Evolutionary conservation across 768 basidiomycete genomes (phyloP).

Genomic region (Pleurotus citrinopileatus): DNA sequence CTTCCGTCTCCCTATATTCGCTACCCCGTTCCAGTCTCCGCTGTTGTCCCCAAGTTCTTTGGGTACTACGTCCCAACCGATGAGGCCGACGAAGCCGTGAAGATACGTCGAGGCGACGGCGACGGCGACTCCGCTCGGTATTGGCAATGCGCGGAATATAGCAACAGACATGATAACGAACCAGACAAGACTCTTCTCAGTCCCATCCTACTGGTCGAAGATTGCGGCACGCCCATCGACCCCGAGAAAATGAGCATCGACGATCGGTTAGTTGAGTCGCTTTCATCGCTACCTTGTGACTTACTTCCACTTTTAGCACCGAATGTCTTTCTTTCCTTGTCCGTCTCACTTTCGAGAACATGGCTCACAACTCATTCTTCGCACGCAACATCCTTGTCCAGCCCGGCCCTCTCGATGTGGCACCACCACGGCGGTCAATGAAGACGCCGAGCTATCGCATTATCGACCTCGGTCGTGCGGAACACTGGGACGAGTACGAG

Average conservation of each 20-base stretch:
- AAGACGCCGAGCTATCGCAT: conserved; percentile 37
- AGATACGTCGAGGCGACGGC: background rate
- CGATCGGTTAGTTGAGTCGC: conserved; percentile 16
- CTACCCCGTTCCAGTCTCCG: conserved; percentile 31
- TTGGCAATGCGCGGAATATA: background rate
- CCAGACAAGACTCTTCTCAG: conserved; percentile 18
- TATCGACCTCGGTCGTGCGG: conserved; percentile 47
- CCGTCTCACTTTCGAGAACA: conserved; percentile 35
- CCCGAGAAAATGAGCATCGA: conserved; percentile 19
- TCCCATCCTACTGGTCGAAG: conserved; percentile 45
- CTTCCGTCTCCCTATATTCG: conserved; percentile 21
- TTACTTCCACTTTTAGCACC: conserved; percentile 11
- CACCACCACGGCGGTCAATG: conserved; percentile 24
- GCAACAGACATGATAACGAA: background rate
- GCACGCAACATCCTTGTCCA: conserved; percentile 44
- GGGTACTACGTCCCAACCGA: conserved; percentile 39
- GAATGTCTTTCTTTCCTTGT: conserved; percentile 30
- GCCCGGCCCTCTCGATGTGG: conserved; percentile 34
- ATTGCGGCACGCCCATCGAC: conserved; percentile 38
- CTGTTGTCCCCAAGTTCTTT: conserved; percentile 49
- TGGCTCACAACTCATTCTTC: conserved; percentile 39
- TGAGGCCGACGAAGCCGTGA: background rate
- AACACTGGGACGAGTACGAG: background rate
- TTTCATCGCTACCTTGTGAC: background rate
- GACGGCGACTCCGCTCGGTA: background rate